Base-by-base conservation (phyloP, 2,329 filamentous ascomycete genomes). In the Paraphaeosphaeria sporulosa region DNA sequence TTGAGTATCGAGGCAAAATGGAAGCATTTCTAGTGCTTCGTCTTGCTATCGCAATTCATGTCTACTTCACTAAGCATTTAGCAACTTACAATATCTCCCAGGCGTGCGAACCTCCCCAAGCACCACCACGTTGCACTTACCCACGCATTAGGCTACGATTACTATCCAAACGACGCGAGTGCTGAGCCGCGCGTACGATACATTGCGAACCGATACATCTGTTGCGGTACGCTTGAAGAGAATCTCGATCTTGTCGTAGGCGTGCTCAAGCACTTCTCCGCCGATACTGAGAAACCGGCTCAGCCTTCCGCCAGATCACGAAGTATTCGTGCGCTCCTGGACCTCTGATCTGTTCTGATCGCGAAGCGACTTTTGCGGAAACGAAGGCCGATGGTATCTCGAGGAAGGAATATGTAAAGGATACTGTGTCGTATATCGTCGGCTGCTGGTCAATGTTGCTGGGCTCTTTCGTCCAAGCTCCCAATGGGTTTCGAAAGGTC, bases 181-280 rank as follows among this genome's bases (percentile, higher is more conserved):
- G 58, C 62, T 27, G 61, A 63, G 48, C 67, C 67, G 21, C 68
- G 69, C 44, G 51, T 72, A 21, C 64, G 63, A 34, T 68, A 68
- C 55, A 66, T 70, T n/a, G 19, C 50, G 34, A 70, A 67, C 13
- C 64, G 51, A 1, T 48, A 64, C 42, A 42, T 64, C 32, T 59
- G 57, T 2, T 43, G 55, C 5, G 59, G 55, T 4, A 59, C 52
- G 25, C 23, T 58, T 21, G 63, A 67, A 7, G 57, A 59, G 27
- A 65, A 65, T 15, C 25, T 64, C 1, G 19, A 13, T 19, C 59
- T 71, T 6, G 64, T 68, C 30, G 36, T 64, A 15, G 38, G 56
- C n/a, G 57, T 69, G 9, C 21, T 71, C 7, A 43, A 63, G 21
- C 48, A 65, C 58, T 69, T 66, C 54, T 34, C 30, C 4, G 17